Evolutionary conservation across 805 yeast genomes (phyloP).

Genomic region (Kodamaea lidongshanica): DNA sequence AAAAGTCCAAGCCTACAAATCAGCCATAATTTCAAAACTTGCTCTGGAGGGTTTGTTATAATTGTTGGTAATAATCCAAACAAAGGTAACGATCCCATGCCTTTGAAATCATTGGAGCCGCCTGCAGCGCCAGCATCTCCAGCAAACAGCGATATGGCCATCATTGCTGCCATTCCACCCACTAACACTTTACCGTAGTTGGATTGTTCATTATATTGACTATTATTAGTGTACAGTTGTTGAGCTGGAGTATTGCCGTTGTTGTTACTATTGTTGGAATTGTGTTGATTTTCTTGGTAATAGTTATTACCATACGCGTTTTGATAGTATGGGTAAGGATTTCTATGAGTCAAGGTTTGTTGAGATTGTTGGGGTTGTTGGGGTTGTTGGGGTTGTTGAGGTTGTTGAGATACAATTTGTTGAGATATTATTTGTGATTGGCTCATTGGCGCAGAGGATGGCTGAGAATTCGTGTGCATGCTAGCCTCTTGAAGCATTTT

Average conservation of each 20-base stretch:
- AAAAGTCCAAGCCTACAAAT: conserved; percentile 8
- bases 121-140: conserved; percentile 34
- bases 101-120: conserved; percentile 35
- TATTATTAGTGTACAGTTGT: conserved; percentile 11
- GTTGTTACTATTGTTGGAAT: no score
- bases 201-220: conserved; percentile 6
- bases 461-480: conserved; percentile 14
- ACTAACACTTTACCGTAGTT: conserved; percentile 43
- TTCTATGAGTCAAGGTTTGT: conserved; percentile 4
- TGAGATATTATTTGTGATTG: no score
- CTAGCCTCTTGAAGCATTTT: conserved; percentile 30
- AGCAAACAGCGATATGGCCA: conserved; percentile 55
- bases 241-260: conserved; percentile 15
- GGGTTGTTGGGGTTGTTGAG: conserved; percentile 2
- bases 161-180: conserved; percentile 60
- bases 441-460: no score
- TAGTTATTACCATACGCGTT: no score
- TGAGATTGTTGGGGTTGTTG: conserved; percentile 8
- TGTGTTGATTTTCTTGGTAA: conserved; percentile 16
- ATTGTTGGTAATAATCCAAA: no score
- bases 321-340: conserved; percentile 1
- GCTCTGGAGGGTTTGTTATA: no score
- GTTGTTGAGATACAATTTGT: conserved; percentile 10
- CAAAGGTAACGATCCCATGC: conserved; percentile 44
- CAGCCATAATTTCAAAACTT: conserved; percentile 11